Base-by-base conservation (phyloP, 495 filamentous ascomycete species). In the Filosporella fistucella region DNA sequence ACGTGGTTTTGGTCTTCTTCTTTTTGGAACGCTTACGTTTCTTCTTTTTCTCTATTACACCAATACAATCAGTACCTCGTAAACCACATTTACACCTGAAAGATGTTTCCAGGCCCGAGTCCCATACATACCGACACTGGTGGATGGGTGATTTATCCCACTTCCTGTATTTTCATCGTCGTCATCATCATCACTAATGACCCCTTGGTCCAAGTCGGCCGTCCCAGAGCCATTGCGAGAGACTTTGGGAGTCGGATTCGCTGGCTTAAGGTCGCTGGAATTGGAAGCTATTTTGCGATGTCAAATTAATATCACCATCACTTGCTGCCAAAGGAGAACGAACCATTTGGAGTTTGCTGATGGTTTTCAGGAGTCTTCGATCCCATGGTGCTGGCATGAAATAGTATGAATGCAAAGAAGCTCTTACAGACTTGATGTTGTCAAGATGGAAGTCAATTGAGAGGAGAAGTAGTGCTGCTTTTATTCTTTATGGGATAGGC, bases 21-120 rank as follows among this genome's bases (percentile, higher is more conserved):
- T 91, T 90, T 71, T 83, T 90, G 70, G 88, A 88, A 67, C 88
- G 88, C 65, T 80, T 79, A 57, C 75, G 75, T 64, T 76, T 76
- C 41, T 65, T 65, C 32, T 56, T 60, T 40, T 68, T 66, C 39
- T 70, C 68, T 13, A 58, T n/a, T 17, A 46, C n/a, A n/a, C n/a
- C n/a, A n/a, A n/a, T n/a, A n/a, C n/a, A 22, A 7, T 30, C 23
- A 30, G 26, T 47, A 14, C 12, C 6, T n/a, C n/a, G n/a, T n/a
- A n/a, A 30, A 10, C 5, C 29, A 13, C 11, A 28, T 1, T 32
- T 6, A 43, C n/a, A n/a, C 16, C 25, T 13, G 14, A 21, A 4
- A 21, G 23, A 17, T 22, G 20, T 11, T n/a, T n/a, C n/a, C n/a
- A n/a, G n/a, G n/a, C n/a, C n/a, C n/a, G n/a, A n/a, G n/a, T n/a